phyloP scores from a whole-genome alignment of 139 green algal genomes.

The Volvox reticuliferus region DNA sequence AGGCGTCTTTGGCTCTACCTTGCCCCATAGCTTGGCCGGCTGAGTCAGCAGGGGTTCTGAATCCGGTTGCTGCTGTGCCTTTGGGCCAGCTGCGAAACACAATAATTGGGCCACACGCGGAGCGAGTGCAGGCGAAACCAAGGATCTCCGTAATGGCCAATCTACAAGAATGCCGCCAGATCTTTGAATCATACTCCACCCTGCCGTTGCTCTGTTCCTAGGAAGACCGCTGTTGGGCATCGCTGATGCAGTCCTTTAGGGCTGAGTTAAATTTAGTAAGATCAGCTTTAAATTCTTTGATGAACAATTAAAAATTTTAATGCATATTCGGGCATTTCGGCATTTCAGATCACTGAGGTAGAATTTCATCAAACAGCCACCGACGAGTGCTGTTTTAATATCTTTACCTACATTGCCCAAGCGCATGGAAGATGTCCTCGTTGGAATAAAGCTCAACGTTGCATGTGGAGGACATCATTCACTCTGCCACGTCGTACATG shows the following conservation, averaged over 20 bases:
- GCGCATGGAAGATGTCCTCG: too few relatives aligned
- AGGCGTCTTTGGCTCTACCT: not conserved
- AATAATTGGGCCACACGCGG: not conserved
- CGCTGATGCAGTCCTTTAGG: not conserved
- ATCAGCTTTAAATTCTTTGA: too few relatives aligned
- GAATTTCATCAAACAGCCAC: too few relatives aligned
- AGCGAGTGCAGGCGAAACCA: not conserved
- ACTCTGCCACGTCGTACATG: too few relatives aligned
- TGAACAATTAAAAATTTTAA: too few relatives aligned
- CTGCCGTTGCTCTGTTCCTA: not conserved
- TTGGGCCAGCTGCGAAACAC: not conserved
- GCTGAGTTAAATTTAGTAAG: too few relatives aligned
- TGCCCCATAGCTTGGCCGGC: slow-evolving; percentile 16
- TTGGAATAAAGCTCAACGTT: too few relatives aligned
- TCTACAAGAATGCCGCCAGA: not conserved
- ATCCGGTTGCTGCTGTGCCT: not conserved
- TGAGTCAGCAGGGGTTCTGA: not conserved
- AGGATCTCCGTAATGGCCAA: not conserved
- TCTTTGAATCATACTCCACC: not conserved
- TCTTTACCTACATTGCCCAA: too few relatives aligned
- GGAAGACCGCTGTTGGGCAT: not conserved
- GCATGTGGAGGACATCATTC: too few relatives aligned
- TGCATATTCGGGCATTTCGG: too few relatives aligned
- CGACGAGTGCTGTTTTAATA: too few relatives aligned
- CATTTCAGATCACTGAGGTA: too few relatives aligned